These are phyloP conservation scores for Grosmannia clavigera DNA, from an alignment of 2,329 filamentous ascomycete genomes.

Conservation along the genomic window DNA sequence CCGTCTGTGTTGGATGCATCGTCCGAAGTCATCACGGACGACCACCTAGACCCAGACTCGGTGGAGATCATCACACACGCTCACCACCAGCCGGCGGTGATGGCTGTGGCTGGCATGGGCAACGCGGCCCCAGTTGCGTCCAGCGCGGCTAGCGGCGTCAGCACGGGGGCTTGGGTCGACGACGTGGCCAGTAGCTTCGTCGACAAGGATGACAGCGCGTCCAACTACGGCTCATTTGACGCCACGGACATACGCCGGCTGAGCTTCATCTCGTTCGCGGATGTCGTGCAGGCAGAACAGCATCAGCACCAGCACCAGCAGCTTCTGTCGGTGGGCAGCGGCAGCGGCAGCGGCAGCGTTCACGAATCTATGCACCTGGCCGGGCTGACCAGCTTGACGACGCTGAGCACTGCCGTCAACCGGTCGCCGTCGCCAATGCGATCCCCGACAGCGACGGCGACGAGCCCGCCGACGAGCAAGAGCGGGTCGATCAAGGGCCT, in stretches of 20 bases:
- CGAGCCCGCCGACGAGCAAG: slow-evolving; percentile 65
- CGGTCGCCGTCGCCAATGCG: slow-evolving; percentile 71
- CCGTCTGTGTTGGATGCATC: slow-evolving; percentile 84
- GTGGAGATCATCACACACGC: slow-evolving; percentile 88
- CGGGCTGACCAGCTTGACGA: slow-evolving; percentile 49
- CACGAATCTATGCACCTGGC: slow-evolving; percentile 60
- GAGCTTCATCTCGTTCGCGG: slow-evolving; percentile 93
- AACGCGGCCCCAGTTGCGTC: slow-evolving; percentile 14
- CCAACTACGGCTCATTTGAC: slow-evolving; percentile 69
- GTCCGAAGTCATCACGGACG: slow-evolving; percentile 82
- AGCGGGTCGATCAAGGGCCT: slow-evolving; percentile 60
- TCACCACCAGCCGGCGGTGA: slow-evolving; percentile 66
- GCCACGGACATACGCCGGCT: slow-evolving; percentile 67
- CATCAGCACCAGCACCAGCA: slow-evolving; percentile 12
- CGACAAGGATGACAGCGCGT: slow-evolving; percentile 45
- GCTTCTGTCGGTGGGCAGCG: background rate
- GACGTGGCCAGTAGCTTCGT: slow-evolving; percentile 41
- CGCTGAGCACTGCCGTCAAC: slow-evolving; percentile 30
- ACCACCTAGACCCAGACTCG: slow-evolving; percentile 69
- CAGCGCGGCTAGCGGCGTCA: background rate
- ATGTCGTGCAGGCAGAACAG: slow-evolving; percentile 81
- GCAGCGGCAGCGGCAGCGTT: background rate
- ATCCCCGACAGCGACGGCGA: slow-evolving; percentile 65
- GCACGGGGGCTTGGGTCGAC: slow-evolving; percentile 38
- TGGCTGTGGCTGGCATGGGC: slow-evolving; percentile 45